Evolutionary conservation across 2,329 filamentous ascomycete genomes (phyloP).

Genomic region (Scytalidium lignicola): DNA sequence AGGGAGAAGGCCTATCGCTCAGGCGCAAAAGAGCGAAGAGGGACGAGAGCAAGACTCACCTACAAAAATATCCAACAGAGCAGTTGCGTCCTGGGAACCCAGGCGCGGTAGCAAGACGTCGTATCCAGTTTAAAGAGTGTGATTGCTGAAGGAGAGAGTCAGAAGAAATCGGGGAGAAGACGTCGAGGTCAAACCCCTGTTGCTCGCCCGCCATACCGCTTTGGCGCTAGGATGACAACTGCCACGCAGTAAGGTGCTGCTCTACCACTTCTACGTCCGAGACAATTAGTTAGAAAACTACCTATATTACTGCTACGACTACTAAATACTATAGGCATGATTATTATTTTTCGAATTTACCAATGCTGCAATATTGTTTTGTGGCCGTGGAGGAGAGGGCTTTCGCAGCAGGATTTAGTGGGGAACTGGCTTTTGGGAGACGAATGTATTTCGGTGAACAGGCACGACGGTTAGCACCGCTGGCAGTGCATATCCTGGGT

Average conservation of each 20-base stretch:
- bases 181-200: background rate
- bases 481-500: background rate
- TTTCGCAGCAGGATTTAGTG: background rate
- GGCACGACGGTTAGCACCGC: background rate
- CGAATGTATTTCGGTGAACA: background rate
- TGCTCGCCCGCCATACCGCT: background rate
- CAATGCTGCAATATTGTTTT: background rate
- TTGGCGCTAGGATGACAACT: background rate
- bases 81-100: slow-evolving; percentile 11
- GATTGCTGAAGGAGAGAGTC: slow-evolving; percentile 2
- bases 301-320: background rate
- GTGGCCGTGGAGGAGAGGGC: background rate
- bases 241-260: background rate
- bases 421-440: background rate
- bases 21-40: background rate
- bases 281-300: too few species aligned
- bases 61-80: slow-evolving; percentile 11
- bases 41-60: slow-evolving; percentile 2
- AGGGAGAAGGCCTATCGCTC: background rate
- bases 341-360: background rate
- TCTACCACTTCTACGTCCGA: background rate
- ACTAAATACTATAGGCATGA: background rate
- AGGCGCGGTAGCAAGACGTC: slow-evolving; percentile 12
- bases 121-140: slow-evolving; percentile 10
- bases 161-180: background rate